Evolutionary conservation across 1,139 yeast genomes (phyloP), one percentile per base, ranked within the genome.

Genomic region (Yamadazyma pseudoaaseri): DNA sequence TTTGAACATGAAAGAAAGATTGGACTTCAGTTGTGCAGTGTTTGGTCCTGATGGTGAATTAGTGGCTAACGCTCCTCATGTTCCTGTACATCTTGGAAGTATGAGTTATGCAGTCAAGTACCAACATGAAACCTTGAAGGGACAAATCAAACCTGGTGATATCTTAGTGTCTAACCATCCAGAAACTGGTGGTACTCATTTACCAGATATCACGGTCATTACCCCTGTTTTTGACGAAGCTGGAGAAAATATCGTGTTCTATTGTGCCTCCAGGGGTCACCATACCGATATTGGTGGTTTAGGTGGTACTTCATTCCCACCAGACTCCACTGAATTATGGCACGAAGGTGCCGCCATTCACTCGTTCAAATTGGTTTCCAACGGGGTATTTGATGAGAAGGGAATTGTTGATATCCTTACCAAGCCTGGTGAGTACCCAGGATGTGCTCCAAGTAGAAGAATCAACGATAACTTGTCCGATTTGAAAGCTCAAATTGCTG

Each of bases 241-340:
- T 7, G 56, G 55, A 22, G 69, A 78, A 26, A 67, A 73, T 25
- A 79, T 79, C 42, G 77, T 73, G 58, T 79, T 75, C 43, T 76
- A 73, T 59, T 78, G 73, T 20, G 86, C 84, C 1, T 68, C 83
- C 3, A 60, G 86, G 27, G 86, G 84, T 9, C 86, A 79, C 48
- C 85, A 79, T 48, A 76, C 84, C 9, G 86, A 79, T 47, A 79
- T 79, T 47, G 86, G 86, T 26, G 85, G 85, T 17, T 59, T 76
- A 29, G 60, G 76, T 12, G 81, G 85, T 2, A 85, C 85, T 1
- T 79, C 85, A 1, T 75, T 76, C 74, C 81, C 82, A 6, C 79
- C 84, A 2, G 69, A 70, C 41, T 76, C 84, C 13, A 73, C 71
- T 37, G 76, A 67, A 43, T 56, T 79, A 16, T 76, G 73, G 63